These are phyloP conservation scores for Penicillium concentricum DNA, from an alignment of 2,329 filamentous ascomycete genomes.

Conservation along the genomic window DNA sequence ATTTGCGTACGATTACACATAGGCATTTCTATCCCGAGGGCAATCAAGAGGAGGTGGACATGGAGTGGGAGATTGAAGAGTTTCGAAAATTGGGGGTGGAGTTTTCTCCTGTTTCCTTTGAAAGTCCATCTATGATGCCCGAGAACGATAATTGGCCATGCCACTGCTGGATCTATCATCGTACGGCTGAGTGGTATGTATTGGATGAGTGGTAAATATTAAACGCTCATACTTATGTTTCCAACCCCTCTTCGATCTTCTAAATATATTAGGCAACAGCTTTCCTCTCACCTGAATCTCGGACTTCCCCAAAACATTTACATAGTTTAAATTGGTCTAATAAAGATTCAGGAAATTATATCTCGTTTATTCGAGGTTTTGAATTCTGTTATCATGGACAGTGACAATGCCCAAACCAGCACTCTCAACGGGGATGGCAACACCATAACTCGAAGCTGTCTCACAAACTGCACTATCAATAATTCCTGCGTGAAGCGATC, in stretches of 20 bases:
- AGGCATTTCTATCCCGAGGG: background rate
- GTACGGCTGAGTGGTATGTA: background rate
- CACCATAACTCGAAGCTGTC: slow-evolving; percentile 17
- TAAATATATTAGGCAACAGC: background rate
- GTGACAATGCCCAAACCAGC: background rate
- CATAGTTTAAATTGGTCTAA: background rate
- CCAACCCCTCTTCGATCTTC: no score
- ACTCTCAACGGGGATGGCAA: slow-evolving; percentile 5
- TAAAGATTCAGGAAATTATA: background rate
- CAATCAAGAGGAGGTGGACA: background rate
- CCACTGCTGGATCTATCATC: background rate
- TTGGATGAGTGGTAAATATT: background rate
- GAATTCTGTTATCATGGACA: background rate
- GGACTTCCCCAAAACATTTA: background rate
- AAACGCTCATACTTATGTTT: background rate
- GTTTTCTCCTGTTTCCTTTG: background rate
- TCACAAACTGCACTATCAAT: slow-evolving; percentile 17
- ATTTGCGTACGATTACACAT: background rate
- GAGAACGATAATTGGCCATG: background rate
- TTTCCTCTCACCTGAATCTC: background rate
- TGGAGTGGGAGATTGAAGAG: background rate
- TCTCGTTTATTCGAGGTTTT: background rate
- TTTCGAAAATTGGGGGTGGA: background rate
- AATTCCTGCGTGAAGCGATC: slow-evolving; percentile 15
- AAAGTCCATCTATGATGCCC: background rate